A percentile compares a stretch with the other conserved stretches of the same genome.
These are phyloP conservation scores for Didymella exigua DNA, from an alignment of 2,329 filamentous ascomycete species.

Conservation along the genomic window DNA sequence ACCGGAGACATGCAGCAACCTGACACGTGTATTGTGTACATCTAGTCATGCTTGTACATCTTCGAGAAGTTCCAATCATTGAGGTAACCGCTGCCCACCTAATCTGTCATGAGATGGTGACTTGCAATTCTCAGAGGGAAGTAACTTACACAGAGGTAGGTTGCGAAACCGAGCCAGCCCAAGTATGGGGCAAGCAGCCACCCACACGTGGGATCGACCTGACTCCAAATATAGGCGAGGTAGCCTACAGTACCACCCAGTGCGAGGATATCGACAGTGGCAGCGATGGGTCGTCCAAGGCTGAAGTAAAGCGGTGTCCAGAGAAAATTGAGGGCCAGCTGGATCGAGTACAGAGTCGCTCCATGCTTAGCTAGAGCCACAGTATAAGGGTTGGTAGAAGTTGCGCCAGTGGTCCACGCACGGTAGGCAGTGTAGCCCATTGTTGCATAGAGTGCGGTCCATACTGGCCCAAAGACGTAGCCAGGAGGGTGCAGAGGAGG, in stretches of 20 bases:
- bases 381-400: constrained; percentile 56
- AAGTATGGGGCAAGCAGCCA: constrained; percentile 82
- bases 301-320: constrained; percentile 96
- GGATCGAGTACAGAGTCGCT: constrained; percentile 81
- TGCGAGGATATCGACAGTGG: constrained; percentile 75
- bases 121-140: not conserved
- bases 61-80: constrained; percentile 49
- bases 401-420: constrained; percentile 68
- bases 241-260: constrained; percentile 73
- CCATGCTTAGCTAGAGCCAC: constrained; percentile 67
- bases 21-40: not conserved
- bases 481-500: constrained; percentile 62
- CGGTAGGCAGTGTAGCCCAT: constrained; percentile 93
- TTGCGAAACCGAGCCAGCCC: constrained; percentile 85
- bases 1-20: not conserved
- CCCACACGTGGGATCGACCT: constrained; percentile 73
- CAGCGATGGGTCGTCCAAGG: constrained; percentile 72
- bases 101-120: constrained; percentile 17
- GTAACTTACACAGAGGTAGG: constrained; percentile 71
- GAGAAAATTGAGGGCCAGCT: constrained; percentile 81
- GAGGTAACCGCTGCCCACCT: constrained; percentile 47
- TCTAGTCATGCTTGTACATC: constrained; percentile 32
- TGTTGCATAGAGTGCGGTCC: constrained; percentile 64
- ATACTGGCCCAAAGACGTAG: constrained; percentile 64
- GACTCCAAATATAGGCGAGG: constrained; percentile 75